Evolutionary conservation across 345 rosid species (phyloP).

Genomic region (Turritis glabra): DNA sequence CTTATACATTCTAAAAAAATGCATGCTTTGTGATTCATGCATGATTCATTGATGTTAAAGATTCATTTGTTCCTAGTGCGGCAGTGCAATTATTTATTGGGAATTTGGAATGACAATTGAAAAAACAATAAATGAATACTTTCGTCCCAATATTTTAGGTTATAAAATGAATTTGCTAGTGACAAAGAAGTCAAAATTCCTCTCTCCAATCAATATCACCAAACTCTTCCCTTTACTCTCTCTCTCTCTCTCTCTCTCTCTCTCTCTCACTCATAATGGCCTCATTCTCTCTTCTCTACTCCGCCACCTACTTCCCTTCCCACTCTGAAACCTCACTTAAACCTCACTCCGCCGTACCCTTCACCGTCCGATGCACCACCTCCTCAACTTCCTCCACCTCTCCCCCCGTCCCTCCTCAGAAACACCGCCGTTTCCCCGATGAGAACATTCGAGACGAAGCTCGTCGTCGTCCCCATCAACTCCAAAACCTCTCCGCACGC

Average conservation of each 20-base stretch:
- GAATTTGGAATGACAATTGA: background rate
- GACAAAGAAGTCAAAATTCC: constrained; percentile 5
- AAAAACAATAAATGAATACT: background rate
- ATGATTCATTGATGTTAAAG: too few relatives aligned
- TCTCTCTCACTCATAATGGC: constrained; percentile 31
- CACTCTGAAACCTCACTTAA: constrained; percentile 30
- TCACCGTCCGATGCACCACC: constrained; percentile 29
- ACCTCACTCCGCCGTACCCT: constrained; percentile 17
- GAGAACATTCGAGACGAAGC: constrained; percentile 71
- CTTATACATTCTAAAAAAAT: too few relatives aligned
- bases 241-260: background rate
- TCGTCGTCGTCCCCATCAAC: constrained; percentile 48
- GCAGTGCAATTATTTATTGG: background rate
- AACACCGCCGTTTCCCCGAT: constrained; percentile 27
- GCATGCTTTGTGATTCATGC: too few relatives aligned
- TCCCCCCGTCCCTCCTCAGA: constrained; percentile 33
- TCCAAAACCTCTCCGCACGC: constrained; percentile 53
- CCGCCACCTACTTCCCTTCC: constrained; percentile 35
- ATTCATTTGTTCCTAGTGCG: background rate
- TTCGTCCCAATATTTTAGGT: too few relatives aligned
- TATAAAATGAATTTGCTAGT: background rate
- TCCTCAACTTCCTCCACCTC: background rate
- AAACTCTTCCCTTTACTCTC: background rate
- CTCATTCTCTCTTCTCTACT: constrained; percentile 28
- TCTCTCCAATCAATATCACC: constrained; percentile 10